These are phyloP conservation scores for Phytophthora pisi DNA, from an alignment of 352 stramenopile genomes.

Conservation along the genomic window DNA sequence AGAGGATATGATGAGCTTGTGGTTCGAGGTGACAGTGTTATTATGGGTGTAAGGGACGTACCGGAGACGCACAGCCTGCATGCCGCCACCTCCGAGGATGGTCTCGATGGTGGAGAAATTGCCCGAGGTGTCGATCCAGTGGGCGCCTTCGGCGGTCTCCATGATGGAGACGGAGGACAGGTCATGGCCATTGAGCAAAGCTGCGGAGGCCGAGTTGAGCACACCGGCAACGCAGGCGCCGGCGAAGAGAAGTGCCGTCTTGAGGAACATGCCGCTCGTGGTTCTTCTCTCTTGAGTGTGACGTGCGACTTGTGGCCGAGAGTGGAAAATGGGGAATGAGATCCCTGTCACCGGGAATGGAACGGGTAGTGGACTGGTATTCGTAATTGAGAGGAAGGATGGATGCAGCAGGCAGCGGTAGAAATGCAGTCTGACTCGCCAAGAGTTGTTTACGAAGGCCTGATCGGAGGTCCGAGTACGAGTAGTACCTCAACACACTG, in stretches of 20 bases:
- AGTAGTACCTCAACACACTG: not conserved
- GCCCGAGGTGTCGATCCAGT: constrained; percentile 35
- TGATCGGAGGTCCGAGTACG: constrained; percentile 2
- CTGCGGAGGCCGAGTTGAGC: constrained; percentile 1
- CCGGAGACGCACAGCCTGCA: constrained; percentile 29
- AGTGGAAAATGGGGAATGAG: constrained; percentile 2
- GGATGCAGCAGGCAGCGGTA: not conserved
- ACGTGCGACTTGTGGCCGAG: not conserved
- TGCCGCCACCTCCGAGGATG: constrained; percentile 36
- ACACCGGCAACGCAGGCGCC: constrained; percentile 1
- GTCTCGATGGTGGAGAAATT: constrained; percentile 25
- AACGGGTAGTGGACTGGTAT: not conserved
- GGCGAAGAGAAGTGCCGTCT: not conserved
- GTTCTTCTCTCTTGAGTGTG: not conserved
- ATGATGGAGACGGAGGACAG: constrained; percentile 34
- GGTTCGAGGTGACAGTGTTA: not conserved
- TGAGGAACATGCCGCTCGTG: constrained; percentile 1
- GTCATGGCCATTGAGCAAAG: constrained; percentile 36
- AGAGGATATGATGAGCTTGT: not conserved
- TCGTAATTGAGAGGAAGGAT: not conserved
- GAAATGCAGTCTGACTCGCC: not conserved
- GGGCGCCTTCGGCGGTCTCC: constrained; percentile 33
- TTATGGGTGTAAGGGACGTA: not conserved
- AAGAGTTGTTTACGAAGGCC: not conserved
- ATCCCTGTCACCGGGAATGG: not conserved